Base-by-base conservation (phyloP, 2,329 filamentous ascomycete species). In the Aspergillus thermomutatus region DNA sequence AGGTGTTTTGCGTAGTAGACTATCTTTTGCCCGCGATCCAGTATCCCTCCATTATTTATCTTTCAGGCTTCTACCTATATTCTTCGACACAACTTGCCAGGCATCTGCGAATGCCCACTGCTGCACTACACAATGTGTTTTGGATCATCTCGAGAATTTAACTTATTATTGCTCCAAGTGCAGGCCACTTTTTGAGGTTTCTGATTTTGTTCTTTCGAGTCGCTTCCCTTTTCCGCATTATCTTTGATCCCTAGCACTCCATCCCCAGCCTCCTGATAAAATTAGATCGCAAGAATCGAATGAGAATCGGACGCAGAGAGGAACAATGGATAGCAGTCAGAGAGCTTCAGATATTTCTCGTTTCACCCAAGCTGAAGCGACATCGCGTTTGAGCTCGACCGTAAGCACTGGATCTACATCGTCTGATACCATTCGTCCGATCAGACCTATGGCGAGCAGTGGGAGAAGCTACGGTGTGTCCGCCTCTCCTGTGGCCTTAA, bases 381-480 rank as follows among this genome's bases (percentile, higher is more conserved):
- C 58, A 25, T 57, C 60, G 31, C 56, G 53, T 23, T 50, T 53
- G 43, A 51, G 40, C n/a, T 60, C 55, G 17, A 61, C 48, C 43
- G 28, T 57, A 26, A 59, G 54, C 21, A 59, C 52, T 53, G 61
- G 61, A 28, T 53, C 60, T 51, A 54, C 55, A 37, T 56, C 46
- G 14, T 34, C 58, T 21, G 64, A 60, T 45, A 57, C 58, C 21
- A 41, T 53, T 53, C 60, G 63, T 50, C 63, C 56, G 51, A 54
- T 58, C 25, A 60, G 55, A 49, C 49, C 55, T 49, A 43, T 52
- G 31, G 57, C 45, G 41, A 60, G 60, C 48, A 48, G 50, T 26
- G 55, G 64, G 54, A 69, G 70, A 62, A 68, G 55, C 49, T 73
- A 73, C 54, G 71, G 71, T 73, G 54, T 49, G 66, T 46, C 11